Base-by-base conservation (phyloP, 2,329 filamentous ascomycete genomes). In the Aspergillus neotritici region DNA sequence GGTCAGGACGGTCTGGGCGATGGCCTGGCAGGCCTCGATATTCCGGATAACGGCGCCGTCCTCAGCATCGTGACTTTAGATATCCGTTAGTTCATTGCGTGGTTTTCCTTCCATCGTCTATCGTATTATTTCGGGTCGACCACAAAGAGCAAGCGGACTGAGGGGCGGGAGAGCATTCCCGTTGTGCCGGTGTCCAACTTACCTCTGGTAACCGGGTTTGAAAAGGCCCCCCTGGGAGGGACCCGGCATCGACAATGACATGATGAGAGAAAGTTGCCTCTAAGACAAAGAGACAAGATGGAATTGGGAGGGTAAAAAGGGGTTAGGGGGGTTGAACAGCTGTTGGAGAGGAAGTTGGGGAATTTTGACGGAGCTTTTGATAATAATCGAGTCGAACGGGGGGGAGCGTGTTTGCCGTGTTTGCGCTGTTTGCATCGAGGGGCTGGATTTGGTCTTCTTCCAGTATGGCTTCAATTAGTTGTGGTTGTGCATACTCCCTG, bases 31-130 rank as follows among this genome's bases (percentile, higher is more conserved):
- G 66, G 94, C 93, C 66, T 98, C 94, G 72, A 98, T 97, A 71
- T 98, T 98, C 65, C 93, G 89, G 54, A 97, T 79, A 56, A 98
- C 90, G 56, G 93, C 94, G 66, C 93, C 93, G 86, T 98, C 93
- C 82, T 98, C 94, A 49, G 91, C 84, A 67, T 97, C 91, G 75
- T 98, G 95, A 79, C 94, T 97, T 64, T 54, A 47, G 55, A 31
- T 33, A 47, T 34, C 29, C n/a, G 39, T 53, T 53, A 53, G 46
- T 49, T 40, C 37, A 16, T 31, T 29, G 31, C 9, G 9, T 10
- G 21, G 25, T n/a, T 8, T 25, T 25, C 21, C 21, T 25, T 15
- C 14, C 10, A 9, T 34, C 12, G 16, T 12, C 15, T 7, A 32
- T n/a, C 10, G 5, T 30, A 1, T 21, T 12, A 29, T 17, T 36